phyloP scores from a whole-genome alignment of 805 yeast species.

The Diddensiella caesifluorescens region DNA sequence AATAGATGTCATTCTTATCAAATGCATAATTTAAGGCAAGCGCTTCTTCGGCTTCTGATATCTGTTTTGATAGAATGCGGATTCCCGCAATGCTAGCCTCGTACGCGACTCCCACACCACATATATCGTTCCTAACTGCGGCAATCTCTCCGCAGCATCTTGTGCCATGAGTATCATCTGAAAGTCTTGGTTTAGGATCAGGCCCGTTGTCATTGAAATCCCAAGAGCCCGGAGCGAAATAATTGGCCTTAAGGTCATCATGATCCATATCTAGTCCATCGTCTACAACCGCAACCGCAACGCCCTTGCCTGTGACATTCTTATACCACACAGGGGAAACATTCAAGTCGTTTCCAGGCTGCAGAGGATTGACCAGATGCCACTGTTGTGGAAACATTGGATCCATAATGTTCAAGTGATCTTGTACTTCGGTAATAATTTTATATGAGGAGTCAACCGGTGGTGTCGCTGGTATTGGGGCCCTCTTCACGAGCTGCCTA shows the following conservation, averaged over 20 bases:
- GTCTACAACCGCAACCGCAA: constrained; percentile 85
- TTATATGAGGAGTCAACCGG: constrained; percentile 16
- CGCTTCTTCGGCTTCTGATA: constrained; percentile 87
- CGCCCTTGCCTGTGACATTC: constrained; percentile 73
- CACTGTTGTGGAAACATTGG: constrained; percentile 84
- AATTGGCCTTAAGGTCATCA: constrained; percentile 65
- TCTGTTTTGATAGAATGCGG: constrained; percentile 74
- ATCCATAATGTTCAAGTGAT: constrained; percentile 64
- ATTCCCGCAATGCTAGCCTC: constrained; percentile 83
- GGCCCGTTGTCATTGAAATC: constrained; percentile 77
- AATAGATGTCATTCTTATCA: constrained; percentile 85
- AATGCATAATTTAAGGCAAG: constrained; percentile 74
- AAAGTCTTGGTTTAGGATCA: constrained; percentile 73
- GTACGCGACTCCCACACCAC: constrained; percentile 98
- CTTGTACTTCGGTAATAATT: constrained; percentile 28
- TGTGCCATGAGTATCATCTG: constrained; percentile 91
- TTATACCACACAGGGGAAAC: constrained; percentile 80
- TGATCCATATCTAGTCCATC: constrained; percentile 88
- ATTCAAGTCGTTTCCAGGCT: constrained; percentile 80
- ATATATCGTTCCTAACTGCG: constrained; percentile 68
- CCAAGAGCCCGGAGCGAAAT: constrained; percentile 70
- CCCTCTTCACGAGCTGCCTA: constrained; percentile 16
- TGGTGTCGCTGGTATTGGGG: constrained; percentile 12
- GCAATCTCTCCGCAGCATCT: constrained; percentile 98
- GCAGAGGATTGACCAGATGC: constrained; percentile 76